phyloP scores from a whole-genome alignment of 2,329 filamentous ascomycete species.

The Cytospora leucostoma region DNA sequence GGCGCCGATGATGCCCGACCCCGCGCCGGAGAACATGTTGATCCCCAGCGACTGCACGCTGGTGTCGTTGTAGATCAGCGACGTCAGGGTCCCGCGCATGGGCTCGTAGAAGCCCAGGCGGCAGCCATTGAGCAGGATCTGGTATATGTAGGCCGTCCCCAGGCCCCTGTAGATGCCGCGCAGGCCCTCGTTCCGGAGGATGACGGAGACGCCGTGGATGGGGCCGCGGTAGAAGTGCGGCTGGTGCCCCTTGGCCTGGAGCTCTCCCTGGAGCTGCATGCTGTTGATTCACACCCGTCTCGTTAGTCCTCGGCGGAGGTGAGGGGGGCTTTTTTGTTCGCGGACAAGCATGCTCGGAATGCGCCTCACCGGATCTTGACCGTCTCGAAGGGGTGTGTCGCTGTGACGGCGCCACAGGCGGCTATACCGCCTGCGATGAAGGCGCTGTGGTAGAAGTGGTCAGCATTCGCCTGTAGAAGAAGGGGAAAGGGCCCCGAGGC shows the following conservation, averaged over 20 bases:
- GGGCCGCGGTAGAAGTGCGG: conserved; percentile 89
- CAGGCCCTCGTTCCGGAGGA: conserved; percentile 86
- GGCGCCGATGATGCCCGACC: conserved; percentile 86
- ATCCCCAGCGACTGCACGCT: conserved; percentile 81
- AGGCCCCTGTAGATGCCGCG: conserved; percentile 85
- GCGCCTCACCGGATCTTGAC: conserved; percentile 86
- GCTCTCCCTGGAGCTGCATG: conserved; percentile 93
- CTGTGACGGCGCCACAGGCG: conserved; percentile 94
- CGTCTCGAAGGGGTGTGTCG: conserved; percentile 97
- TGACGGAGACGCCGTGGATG: conserved; percentile 86
- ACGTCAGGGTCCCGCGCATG: conserved; percentile 72
- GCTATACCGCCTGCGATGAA: conserved; percentile 97
- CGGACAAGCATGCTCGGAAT: conserved; percentile 9
- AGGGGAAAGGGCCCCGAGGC: neutral
- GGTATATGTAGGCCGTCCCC: conserved; percentile 92
- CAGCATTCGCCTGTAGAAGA: conserved; percentile 19
- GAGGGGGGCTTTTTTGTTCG: no score
- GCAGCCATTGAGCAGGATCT: conserved; percentile 94
- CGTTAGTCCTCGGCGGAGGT: conserved; percentile 9
- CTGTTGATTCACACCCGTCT: conserved; percentile 44
- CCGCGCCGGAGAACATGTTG: conserved; percentile 91
- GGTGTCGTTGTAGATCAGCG: conserved; percentile 69
- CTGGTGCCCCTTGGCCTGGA: conserved; percentile 82
- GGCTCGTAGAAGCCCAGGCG: conserved; percentile 97
- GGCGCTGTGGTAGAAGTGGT: conserved; percentile 52